Evolutionary conservation across 2,329 filamentous ascomycete genomes (phyloP).

Genomic region (Colletotrichum costaricense): DNA sequence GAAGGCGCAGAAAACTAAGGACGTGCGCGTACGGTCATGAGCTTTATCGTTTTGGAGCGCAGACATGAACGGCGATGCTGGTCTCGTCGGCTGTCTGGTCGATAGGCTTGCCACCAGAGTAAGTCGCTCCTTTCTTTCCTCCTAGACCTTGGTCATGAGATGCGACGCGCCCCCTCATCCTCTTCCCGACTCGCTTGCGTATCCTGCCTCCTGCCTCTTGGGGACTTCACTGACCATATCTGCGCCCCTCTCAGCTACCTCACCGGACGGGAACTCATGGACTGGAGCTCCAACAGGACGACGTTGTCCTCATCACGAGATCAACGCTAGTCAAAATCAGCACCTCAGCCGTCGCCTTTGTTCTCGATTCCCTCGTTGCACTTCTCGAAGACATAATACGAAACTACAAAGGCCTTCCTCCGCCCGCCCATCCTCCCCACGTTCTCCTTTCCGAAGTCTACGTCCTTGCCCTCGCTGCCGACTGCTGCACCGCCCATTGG

Average conservation of each 20-base stretch:
- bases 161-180: background rate
- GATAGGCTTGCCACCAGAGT: slow-evolving; percentile 73
- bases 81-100: slow-evolving; percentile 70
- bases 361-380: slow-evolving; percentile 67
- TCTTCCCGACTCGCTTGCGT: background rate
- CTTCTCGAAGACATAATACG: slow-evolving; percentile 69
- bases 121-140: slow-evolving; percentile 40
- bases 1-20: background rate
- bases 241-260: slow-evolving; percentile 62
- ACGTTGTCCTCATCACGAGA: slow-evolving; percentile 70
- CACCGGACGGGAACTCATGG: slow-evolving; percentile 70
- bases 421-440: slow-evolving; percentile 63
- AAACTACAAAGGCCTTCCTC: slow-evolving; percentile 61
- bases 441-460: slow-evolving; percentile 74
- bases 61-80: slow-evolving; percentile 68
- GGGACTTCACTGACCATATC: slow-evolving; percentile 14
- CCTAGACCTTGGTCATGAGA: background rate
- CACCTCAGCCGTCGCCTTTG: slow-evolving; percentile 60
- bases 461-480: slow-evolving; percentile 70
- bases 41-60: slow-evolving; percentile 14
- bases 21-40: slow-evolving; percentile 29
- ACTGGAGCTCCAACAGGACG: slow-evolving; percentile 69
- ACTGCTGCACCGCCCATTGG: slow-evolving; percentile 74
- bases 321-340: slow-evolving; percentile 72
- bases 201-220: slow-evolving; percentile 9